A percentile compares a stretch with the other conserved stretches of the same genome.
Evolutionary conservation across 163 green algal species (phyloP).

Genomic region (Picocystis sp.): DNA sequence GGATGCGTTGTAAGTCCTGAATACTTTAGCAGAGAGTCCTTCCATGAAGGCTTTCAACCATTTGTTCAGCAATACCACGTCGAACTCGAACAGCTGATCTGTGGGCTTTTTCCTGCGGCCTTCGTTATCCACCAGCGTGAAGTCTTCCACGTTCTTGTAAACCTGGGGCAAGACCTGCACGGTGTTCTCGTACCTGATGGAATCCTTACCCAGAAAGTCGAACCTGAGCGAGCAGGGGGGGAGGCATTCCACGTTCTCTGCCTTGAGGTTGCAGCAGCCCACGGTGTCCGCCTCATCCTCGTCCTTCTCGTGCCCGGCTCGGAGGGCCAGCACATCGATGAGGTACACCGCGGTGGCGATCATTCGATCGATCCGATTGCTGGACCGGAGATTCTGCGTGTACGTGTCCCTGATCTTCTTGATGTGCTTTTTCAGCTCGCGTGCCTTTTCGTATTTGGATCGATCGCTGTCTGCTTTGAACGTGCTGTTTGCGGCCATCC

Average conservation of each 20-base stretch:
- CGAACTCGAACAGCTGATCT: slow-evolving; percentile 86
- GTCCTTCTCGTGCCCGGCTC: slow-evolving; percentile 94
- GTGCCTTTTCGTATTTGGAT: slow-evolving; percentile 93
- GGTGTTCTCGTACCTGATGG: slow-evolving; percentile 85
- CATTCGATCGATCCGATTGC: slow-evolving; percentile 41
- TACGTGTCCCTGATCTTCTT: slow-evolving; percentile 17
- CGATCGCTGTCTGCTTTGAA: slow-evolving; percentile 87
- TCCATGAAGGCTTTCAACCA: slow-evolving; percentile 88
- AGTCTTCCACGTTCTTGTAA: slow-evolving; percentile 61
- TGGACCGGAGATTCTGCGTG: slow-evolving; percentile 40
- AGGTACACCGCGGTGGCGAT: slow-evolving; percentile 89
- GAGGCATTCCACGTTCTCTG: slow-evolving; percentile 73
- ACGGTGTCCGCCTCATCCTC: slow-evolving; percentile 99
- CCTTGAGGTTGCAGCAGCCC: slow-evolving; percentile 92
- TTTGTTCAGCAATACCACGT: slow-evolving; percentile 79
- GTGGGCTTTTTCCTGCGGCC: slow-evolving; percentile 46
- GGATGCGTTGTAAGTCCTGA: slow-evolving; percentile 97
- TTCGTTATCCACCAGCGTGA: slow-evolving; percentile 29
- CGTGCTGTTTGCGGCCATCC: slow-evolving; percentile 68
- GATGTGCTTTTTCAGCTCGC: slow-evolving; percentile 47
- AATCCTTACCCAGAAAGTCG: slow-evolving; percentile 99
- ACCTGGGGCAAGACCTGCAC: slow-evolving; percentile 64
- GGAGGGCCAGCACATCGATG: slow-evolving; percentile 91
- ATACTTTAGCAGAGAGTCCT: slow-evolving; percentile 90
- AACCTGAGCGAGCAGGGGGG: slow-evolving; percentile 47